Base-by-base conservation (phyloP, 768 basidiomycete species). In the Saitozyma sp. region DNA sequence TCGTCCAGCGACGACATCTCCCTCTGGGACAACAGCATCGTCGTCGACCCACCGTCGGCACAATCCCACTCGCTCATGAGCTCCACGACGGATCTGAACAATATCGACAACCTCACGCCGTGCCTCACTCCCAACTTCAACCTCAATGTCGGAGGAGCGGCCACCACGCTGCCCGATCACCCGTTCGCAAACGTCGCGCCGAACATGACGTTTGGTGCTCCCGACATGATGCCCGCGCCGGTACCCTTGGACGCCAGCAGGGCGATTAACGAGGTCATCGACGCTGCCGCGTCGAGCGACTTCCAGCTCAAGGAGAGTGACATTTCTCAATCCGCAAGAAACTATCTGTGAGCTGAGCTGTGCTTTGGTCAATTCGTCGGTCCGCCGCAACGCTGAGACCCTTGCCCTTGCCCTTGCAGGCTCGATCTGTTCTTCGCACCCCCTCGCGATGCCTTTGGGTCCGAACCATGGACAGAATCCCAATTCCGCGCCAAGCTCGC, bases 361-460 rank as follows among this genome's bases (percentile, higher is more conserved):
- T 29, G 29, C 29, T 29, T 29, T 29, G 29, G 5, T 29, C 29
- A 5, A 29, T 5, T 29, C 29, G 29, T 29, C 29, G 29, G 29
- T 29, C 29, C 29, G 29, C 5, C 5, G 29, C 46, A 48, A 48
- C 11, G 16, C 60, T 39, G n/a, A 29, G 40, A 29, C 40, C 46
- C 14, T 37, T 42, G 17, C 40, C 46, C 14, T 37, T 42, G 17
- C 19, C 46, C n/a, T 16, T 17, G n/a, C 64, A 66, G 65, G 49
- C 59, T 66, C 50, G 65, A 66, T 29, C 60, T 69, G 29, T 69
- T 66, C 53, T 69, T 69, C 54, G 43, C 57, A n/a, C 62, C 62
- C 43, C 65, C 71, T 2, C 42, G 67, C 20, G 51, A 60, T n/a
- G 13, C 43, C 20, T 64, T 54, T 29, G 65, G 65, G 13, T 62